Evolutionary conservation across 140 eudicot species (phyloP).

Genomic region (Stevia rebaudiana): DNA sequence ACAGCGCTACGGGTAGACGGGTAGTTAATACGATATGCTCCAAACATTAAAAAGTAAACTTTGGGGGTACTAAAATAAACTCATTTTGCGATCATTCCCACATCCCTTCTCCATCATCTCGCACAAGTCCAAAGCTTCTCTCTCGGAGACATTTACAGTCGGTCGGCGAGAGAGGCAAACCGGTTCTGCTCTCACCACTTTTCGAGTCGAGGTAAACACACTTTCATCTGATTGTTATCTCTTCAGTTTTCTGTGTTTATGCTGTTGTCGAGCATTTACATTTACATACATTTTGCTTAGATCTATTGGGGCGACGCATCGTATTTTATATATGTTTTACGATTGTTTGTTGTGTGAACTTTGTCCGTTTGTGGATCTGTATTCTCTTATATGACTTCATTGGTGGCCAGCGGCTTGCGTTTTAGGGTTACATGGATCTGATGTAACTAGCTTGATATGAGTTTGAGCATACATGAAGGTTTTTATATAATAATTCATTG

Average conservation of each 20-base stretch:
- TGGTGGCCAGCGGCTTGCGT: no score
- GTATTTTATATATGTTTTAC: no score
- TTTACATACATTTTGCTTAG: slow-evolving; percentile 21
- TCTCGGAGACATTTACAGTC: slow-evolving; percentile 18
- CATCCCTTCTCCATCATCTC: slow-evolving; percentile 2
- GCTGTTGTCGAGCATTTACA: no score
- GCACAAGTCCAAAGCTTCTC: slow-evolving; percentile 29
- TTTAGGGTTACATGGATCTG: slow-evolving; percentile 20
- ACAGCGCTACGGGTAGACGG: no score
- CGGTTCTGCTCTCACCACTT: slow-evolving; percentile 11
- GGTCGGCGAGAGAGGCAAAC: no score
- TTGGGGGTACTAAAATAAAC: no score
- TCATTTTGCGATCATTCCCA: no score
- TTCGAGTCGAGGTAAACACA: slow-evolving; percentile 6
- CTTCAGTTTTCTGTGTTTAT: slow-evolving; percentile 5
- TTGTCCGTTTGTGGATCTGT: slow-evolving; percentile 8
- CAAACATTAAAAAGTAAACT: background rate
- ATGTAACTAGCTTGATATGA: background rate
- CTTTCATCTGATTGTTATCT: slow-evolving; percentile 5
- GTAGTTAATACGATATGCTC: no score
- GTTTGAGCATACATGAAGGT: background rate
- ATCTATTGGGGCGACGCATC: background rate
- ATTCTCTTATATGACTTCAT: background rate
- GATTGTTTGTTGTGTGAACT: background rate
- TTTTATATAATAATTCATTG: no score